Percentiles rank a stretch among this genome's conserved stretches.
phyloP scores from a whole-genome alignment of 2,329 filamentous ascomycete genomes.

The Cadophora gregata region DNA sequence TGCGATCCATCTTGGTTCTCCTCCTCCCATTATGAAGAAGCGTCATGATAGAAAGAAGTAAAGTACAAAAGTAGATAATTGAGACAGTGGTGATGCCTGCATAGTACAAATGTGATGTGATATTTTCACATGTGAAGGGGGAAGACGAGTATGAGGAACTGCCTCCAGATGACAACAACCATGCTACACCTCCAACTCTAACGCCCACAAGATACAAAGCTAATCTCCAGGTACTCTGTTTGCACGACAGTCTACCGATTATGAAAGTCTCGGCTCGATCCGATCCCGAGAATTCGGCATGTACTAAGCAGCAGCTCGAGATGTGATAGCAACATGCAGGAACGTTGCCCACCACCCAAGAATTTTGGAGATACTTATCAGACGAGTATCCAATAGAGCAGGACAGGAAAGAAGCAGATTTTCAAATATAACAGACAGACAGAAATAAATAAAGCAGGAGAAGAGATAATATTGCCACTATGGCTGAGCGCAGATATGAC shows the following conservation, averaged over 20 bases:
- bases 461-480: constrained; percentile 11
- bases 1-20: constrained; percentile 39
- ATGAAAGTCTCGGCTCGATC: constrained; percentile 31
- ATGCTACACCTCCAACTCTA: constrained; percentile 8
- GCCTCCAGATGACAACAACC: constrained; percentile 5
- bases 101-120: neutral
- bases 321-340: constrained; percentile 17
- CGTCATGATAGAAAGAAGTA: constrained; percentile 33
- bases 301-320: constrained; percentile 13
- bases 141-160: neutral
- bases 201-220: constrained; percentile 19
- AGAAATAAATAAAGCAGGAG: constrained; percentile 17
- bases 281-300: constrained; percentile 33
- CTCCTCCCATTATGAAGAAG: constrained; percentile 42
- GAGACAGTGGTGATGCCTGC: neutral
- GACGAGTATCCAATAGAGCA: constrained; percentile 11
- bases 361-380: constrained; percentile 30
- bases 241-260: constrained; percentile 29
- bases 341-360: neutral
- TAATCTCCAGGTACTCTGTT: constrained; percentile 29
- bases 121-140: neutral
- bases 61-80: constrained; percentile 6
- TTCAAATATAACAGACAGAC: constrained; percentile 2
- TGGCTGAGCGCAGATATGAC: constrained; percentile 33
- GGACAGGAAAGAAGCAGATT: neutral